Evolutionary conservation across 1,284 basidiomycete genomes (phyloP), one percentile per base, ranked within the genome.

Genomic region (Psilocybe mexicana): DNA sequence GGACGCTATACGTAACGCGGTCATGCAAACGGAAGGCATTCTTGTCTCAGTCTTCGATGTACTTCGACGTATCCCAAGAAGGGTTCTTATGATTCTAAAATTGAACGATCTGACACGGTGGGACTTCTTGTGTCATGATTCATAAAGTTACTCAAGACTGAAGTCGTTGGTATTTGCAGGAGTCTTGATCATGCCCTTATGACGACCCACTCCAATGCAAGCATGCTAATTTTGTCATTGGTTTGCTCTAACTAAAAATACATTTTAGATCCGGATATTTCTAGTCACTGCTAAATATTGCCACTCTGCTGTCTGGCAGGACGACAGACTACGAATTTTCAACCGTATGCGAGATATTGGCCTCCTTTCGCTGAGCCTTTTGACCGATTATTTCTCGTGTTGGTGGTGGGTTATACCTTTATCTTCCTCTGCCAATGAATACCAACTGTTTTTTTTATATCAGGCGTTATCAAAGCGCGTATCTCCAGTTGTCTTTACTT

Each of bases 271-370:
- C 60, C 89, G 95, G 10, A 86, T 97, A 67, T 99, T 98, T 72
- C 72, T 98, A 42, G 92, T 98, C 60, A 90, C 92, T 5, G 95
- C 95, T 0, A 90, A 93, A 66, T 97, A 93, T 73, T 98, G 96
- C 72, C 83, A 88, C 48, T 79, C 78, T 23, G 87, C 94, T 40
- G 90, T 95, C 1, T 97, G 94, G 88, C 78, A 84, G 64, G 90
- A 92, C 67, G 93, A 96, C 58, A 80, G 81, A 65, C 76, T 80
- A 55, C 78, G 78, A 11, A 65, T 87, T 5, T 72, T 80, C 55
- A 72, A 78, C 55, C 66, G 72, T 61, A 77, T 87, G 74, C 73
- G 78, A 52, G 72, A 76, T 42, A 72, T 73, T 28, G 85, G 86
- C 0, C 69, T 87, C 6, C 70, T 86, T 46, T 84, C 84, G 24